These are phyloP conservation scores for Haematococcus lacustris DNA, from an alignment of 139 green algal genomes.

Conservation along the genomic window DNA sequence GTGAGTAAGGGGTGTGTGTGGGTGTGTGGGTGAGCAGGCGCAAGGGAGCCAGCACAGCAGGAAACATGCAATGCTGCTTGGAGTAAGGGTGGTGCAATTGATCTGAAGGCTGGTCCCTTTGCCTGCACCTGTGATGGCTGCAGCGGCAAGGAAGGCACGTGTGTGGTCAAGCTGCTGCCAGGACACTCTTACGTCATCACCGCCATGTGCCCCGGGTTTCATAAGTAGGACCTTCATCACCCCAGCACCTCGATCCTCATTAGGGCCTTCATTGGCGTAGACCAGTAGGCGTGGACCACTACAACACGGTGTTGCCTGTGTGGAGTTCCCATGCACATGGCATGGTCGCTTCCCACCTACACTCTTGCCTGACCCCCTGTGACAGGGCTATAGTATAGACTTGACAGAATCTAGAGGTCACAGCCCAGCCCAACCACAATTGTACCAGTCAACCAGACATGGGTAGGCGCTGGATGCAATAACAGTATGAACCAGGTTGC, in stretches of 20 bases:
- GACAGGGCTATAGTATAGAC: no score
- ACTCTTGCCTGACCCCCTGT: background rate
- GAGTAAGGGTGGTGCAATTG: background rate
- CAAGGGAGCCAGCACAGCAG: background rate
- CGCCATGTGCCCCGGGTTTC: conserved; percentile 18
- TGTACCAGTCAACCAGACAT: conserved; percentile 8
- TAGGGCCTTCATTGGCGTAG: no score
- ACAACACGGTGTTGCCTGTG: background rate
- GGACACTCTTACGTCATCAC: conserved; percentile 19
- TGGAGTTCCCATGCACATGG: background rate
- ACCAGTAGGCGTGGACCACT: background rate
- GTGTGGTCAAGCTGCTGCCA: conserved; percentile 18
- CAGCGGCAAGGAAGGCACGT: conserved; percentile 12
- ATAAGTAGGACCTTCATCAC: conserved; percentile 10
- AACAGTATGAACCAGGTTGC: no score
- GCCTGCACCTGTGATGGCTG: background rate
- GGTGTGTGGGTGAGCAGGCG: background rate
- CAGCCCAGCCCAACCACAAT: no score
- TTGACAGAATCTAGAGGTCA: no score
- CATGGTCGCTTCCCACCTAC: background rate
- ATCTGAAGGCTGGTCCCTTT: background rate
- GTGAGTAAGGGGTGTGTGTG: background rate
- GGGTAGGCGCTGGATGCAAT: conserved; percentile 6
- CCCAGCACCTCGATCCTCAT: no score
- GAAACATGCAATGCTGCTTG: background rate